Evolutionary conservation across 768 basidiomycete species (phyloP).

Genomic region (Mycena rebaudengoi): DNA sequence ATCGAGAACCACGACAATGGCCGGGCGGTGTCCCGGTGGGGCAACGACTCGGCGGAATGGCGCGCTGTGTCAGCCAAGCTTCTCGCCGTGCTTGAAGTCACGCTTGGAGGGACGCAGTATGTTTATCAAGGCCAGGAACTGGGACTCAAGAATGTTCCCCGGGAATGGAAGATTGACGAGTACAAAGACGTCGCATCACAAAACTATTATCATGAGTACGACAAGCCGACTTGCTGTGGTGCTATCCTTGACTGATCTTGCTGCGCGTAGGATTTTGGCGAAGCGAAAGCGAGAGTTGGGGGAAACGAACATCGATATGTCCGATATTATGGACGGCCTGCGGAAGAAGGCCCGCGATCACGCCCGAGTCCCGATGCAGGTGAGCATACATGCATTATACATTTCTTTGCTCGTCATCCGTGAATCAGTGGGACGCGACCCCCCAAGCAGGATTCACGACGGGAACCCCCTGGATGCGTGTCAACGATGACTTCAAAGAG

Average conservation of each 20-base stretch:
- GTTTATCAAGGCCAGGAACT: slow-evolving; percentile 83
- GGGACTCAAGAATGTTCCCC: slow-evolving; percentile 69
- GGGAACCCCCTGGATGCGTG: slow-evolving; percentile 77
- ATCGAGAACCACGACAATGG: slow-evolving; percentile 79
- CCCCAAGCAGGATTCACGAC: slow-evolving; percentile 71
- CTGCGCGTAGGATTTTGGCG: slow-evolving; percentile 46
- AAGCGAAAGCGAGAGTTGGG: slow-evolving; percentile 45
- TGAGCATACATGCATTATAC: slow-evolving; percentile 26
- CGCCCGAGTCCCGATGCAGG: slow-evolving; percentile 75
- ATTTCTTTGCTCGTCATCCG: neutral
- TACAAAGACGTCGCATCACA: slow-evolving; percentile 75
- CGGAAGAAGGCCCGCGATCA: slow-evolving; percentile 76
- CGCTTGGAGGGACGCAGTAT: slow-evolving; percentile 73
- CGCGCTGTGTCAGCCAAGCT: slow-evolving; percentile 70
- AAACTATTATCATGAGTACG: slow-evolving; percentile 66
- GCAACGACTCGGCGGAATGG: slow-evolving; percentile 66
- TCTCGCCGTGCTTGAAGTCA: slow-evolving; percentile 66
- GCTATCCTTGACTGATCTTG: neutral
- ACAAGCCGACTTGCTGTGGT: slow-evolving; percentile 7
- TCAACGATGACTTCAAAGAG: slow-evolving; percentile 68
- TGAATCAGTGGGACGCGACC: slow-evolving; percentile 61
- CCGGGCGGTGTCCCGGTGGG: slow-evolving; percentile 71
- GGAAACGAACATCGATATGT: slow-evolving; percentile 62
- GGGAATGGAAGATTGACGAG: slow-evolving; percentile 72
- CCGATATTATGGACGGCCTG: slow-evolving; percentile 64